Evolutionary conservation across 1,284 basidiomycete species (phyloP), one percentile per base, ranked within the genome.

Genomic region (Ceratobasidium theobromae): DNA sequence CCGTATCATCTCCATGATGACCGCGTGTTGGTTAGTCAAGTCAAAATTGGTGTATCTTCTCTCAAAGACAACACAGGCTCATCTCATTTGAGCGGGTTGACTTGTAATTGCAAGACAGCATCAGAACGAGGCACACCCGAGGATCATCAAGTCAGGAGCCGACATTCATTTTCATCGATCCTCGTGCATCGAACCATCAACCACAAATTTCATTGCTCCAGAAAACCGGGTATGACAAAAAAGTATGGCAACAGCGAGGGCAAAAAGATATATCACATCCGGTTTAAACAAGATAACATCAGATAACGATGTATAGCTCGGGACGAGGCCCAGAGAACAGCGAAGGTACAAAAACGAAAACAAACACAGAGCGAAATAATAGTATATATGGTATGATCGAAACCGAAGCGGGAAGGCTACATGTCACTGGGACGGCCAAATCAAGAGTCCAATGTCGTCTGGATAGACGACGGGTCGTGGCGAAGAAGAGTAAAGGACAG

Each of bases 261-360:
- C 21, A 21, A 23, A 41, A 52, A 51, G 30, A 48, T 46, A 38
- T 48, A 46, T 27, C 58, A 62, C 48, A 52, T 14, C 58, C 48
- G 48, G 58, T 40, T 52, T 9, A 52, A 52, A 52, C 58, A 62
- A 25, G 35, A 62, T 38, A 41, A 62, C 58, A 62, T 43, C 58
- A 41, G 33, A 35, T n/a, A 30, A 60, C 28, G 48, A 62, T 62
- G 58, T 43, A 62, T 60, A 60, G 6, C 25, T 60, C 55, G 48
- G 55, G 48, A 51, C 46, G 35, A 49, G 40, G 45, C 40, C 46
- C 58, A 62, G 58, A 62, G 48, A 62, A 62, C 35, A 46, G 32
- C 58, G 58, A 62, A 62, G 58, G 58, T 62, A 62, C 58, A 62
- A 35, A 62, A 51, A 62, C 48, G 33, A 35, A 52, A 62, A 52